Evolutionary conservation across 1,139 yeast genomes (phyloP).

Genomic region (Diutina scorzettiae): DNA sequence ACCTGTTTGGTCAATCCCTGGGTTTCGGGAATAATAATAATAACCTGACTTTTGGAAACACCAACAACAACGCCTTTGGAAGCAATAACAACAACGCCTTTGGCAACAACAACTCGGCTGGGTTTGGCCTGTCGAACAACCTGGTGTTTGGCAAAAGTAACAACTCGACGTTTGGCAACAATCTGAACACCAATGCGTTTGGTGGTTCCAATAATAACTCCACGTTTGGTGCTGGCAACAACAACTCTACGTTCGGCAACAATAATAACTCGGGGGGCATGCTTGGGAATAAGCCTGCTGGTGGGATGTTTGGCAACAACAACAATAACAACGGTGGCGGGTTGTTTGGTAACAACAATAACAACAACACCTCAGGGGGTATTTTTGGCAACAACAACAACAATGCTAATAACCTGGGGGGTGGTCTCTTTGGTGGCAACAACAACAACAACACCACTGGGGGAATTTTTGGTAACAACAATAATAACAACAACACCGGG

Average conservation of each 20-base stretch:
- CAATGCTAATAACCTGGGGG: too few relatives aligned
- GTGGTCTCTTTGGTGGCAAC: constrained; percentile 6
- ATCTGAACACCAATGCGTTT: neutral
- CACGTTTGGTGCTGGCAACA: constrained; percentile 11
- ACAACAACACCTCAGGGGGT: constrained; percentile 6
- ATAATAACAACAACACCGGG: neutral
- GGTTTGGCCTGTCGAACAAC: constrained; percentile 11
- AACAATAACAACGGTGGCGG: neutral
- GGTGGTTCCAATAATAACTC: constrained; percentile 6
- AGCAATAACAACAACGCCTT: neutral
- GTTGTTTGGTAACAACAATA: neutral
- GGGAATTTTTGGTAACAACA: constrained; percentile 7
- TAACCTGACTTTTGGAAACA: neutral
- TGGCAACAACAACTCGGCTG: constrained; percentile 7
- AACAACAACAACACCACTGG: neutral
- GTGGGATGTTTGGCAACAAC: constrained; percentile 5
- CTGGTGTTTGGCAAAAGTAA: constrained; percentile 7
- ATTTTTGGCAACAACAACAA: neutral
- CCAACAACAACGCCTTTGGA: neutral
- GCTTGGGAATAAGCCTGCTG: neutral
- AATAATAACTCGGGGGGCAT: neutral
- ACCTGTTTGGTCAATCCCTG: neutral
- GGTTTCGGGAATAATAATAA: neutral
- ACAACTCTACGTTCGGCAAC: constrained; percentile 10
- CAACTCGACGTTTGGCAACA: constrained; percentile 9